These are phyloP conservation scores for Fraxinus paxiana DNA, from an alignment of 305 asterid species.

Conservation along the genomic window DNA sequence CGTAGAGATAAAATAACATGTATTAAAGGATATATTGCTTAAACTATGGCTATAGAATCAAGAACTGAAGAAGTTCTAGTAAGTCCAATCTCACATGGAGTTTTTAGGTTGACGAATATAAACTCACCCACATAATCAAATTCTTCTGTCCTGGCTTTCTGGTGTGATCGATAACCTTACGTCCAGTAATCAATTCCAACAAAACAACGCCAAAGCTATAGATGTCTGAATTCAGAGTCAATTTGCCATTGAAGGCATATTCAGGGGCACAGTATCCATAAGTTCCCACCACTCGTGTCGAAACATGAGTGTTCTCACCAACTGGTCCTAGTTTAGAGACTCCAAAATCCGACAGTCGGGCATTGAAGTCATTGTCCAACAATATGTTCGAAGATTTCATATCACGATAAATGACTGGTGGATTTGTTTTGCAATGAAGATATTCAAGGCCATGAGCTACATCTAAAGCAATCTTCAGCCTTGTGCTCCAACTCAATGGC, in stretches of 20 bases:
- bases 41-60: too few species aligned
- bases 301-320: conserved; percentile 62
- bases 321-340: conserved; percentile 85
- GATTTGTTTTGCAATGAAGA: conserved; percentile 79
- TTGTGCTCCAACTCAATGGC: conserved; percentile 76
- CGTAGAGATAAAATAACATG: too few species aligned
- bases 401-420: conserved; percentile 90
- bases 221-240: conserved; percentile 54
- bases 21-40: too few species aligned
- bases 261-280: conserved; percentile 63
- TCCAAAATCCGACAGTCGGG: conserved; percentile 82
- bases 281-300: conserved; percentile 61
- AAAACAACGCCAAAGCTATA: conserved; percentile 59
- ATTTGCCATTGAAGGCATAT: conserved; percentile 53
- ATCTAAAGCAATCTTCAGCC: conserved; percentile 76
- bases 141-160: conserved; percentile 43
- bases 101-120: background rate
- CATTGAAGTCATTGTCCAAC: conserved; percentile 68
- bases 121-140: conserved; percentile 53
- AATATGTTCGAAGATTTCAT: conserved; percentile 81
- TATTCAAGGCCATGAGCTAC: conserved; percentile 88
- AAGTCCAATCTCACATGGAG: background rate
- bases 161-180: conserved; percentile 45
- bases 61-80: too few species aligned
- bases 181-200: conserved; percentile 54